Evolutionary conservation across 345 rosid genomes (phyloP).

Genomic region (Anastatica hierochuntica): DNA sequence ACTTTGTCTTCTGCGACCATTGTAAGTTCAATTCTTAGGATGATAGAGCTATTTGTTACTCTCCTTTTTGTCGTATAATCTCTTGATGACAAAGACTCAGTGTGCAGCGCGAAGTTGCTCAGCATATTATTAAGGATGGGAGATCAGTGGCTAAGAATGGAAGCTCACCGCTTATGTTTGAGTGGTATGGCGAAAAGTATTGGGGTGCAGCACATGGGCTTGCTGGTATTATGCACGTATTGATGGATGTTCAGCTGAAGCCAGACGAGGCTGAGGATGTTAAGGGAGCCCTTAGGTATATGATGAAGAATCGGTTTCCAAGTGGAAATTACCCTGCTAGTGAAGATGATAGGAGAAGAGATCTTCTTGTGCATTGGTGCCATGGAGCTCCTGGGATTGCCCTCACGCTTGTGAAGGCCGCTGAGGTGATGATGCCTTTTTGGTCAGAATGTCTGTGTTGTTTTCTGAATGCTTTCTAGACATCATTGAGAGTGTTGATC

Average conservation of each 20-base stretch:
- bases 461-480: not conserved
- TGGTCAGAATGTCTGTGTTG: not conserved
- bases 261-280: constrained; percentile 57
- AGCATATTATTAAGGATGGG: constrained; percentile 43
- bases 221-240: constrained; percentile 56
- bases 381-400: constrained; percentile 74
- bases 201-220: constrained; percentile 82
- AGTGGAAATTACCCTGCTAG: constrained; percentile 56
- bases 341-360: constrained; percentile 34
- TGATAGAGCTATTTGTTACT: not conserved
- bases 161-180: constrained; percentile 50
- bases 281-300: constrained; percentile 41
- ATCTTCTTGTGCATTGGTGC: constrained; percentile 64
- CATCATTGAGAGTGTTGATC: too few relatives aligned
- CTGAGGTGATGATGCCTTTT: constrained; percentile 34
- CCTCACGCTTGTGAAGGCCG: constrained; percentile 57
- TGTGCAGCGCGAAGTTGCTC: constrained; percentile 37
- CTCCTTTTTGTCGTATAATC: not conserved
- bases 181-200: constrained; percentile 59
- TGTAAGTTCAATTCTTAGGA: constrained; percentile 28
- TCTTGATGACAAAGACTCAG: constrained; percentile 4
- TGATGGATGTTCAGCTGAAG: constrained; percentile 53
- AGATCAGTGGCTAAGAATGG: constrained; percentile 31
- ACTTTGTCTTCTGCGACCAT: constrained; percentile 33
- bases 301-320: constrained; percentile 43